Base-by-base conservation (phyloP, 2,329 filamentous ascomycete species). In the Xylaria sp. region DNA sequence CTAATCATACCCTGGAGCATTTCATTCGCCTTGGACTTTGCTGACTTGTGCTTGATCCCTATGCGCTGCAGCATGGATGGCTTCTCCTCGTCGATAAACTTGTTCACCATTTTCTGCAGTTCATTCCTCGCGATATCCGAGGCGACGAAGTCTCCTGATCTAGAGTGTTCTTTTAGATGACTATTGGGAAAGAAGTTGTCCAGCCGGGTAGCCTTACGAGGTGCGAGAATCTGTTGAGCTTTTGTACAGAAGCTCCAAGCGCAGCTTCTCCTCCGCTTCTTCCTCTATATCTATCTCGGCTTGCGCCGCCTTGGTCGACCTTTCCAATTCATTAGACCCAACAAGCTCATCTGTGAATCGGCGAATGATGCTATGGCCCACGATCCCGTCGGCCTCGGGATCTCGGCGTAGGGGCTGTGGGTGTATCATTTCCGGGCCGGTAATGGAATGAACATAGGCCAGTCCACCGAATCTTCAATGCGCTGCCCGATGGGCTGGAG, bases 271-370 rank as follows among this genome's bases (percentile, higher is more conserved):
- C 26, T 47, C 45, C 16, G 39, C 20, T 18, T 52, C 51, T 21
- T 59, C 52, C 13, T 56, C 47, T 40, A 53, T 37, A 19, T 57
- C 50, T 43, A 48, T 54, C 26, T 53, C 50, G 9, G 26, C 47
- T 54, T 57, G 57, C 8, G 57, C 56, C 20, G 56, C 45, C 50
- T 18, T n/a, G n/a, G n/a, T n/a, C n/a, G n/a, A n/a, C n/a, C n/a
- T n/a, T n/a, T 59, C 54, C n/a, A 54, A 39, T 38, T 59, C 54
- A 13, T 57, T 50, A 6, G 44, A 34, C 21, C 50, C 57, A 2
- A 44, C 19, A 3, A 60, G 50, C 19, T 60, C 44, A 37, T 48
- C 50, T 17, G 57, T 54, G 34, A 57, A 54, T 16, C 54, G 48
- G 17, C 54, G 57, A 43, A 57, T 54, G 13, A 57, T 43, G 3